Conservation (phyloP, 441 rosid genomes). For the Pelargonium citronellum region DNA sequence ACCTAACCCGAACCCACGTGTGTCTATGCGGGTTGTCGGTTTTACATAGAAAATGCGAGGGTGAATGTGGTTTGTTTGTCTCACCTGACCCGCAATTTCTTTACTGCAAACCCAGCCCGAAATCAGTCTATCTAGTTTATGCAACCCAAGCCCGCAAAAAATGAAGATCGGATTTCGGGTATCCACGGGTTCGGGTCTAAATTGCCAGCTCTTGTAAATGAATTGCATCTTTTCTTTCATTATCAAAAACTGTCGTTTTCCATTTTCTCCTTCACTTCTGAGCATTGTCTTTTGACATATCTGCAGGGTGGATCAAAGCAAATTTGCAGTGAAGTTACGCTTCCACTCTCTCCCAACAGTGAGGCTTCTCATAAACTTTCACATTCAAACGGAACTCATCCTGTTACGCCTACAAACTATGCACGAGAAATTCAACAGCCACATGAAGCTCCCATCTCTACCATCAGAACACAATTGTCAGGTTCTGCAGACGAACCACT, state of each 20-base stretch:
- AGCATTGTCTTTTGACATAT: neutral
- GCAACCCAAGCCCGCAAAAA: no score
- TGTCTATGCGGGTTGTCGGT: no score
- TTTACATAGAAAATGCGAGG: neutral
- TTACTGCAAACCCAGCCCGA: no score
- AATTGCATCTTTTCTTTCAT: neutral
- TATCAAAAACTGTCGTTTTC: neutral
- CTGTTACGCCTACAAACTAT: slow-evolving; percentile 20
- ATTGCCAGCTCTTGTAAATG: neutral
- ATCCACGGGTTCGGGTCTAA: no score
- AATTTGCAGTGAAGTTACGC: slow-evolving; percentile 32
- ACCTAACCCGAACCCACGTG: no score
- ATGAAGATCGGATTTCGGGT: no score
- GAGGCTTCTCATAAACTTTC: slow-evolving; percentile 32
- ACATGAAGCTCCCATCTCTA: slow-evolving; percentile 25
- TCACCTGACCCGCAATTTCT: no score
- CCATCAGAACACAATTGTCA: slow-evolving; percentile 16
- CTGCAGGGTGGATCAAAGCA: slow-evolving; percentile 70
- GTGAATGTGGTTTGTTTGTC: no score
- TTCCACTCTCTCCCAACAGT: slow-evolving; percentile 34
- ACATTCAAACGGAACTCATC: slow-evolving; percentile 38
- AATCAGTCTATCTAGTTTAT: no score
- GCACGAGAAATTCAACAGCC: slow-evolving; percentile 31
- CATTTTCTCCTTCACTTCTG: no score
- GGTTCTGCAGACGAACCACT: slow-evolving; percentile 29